phyloP scores from a whole-genome alignment of 192 early-diverging fungal genomes.

The Podila horticola region DNA sequence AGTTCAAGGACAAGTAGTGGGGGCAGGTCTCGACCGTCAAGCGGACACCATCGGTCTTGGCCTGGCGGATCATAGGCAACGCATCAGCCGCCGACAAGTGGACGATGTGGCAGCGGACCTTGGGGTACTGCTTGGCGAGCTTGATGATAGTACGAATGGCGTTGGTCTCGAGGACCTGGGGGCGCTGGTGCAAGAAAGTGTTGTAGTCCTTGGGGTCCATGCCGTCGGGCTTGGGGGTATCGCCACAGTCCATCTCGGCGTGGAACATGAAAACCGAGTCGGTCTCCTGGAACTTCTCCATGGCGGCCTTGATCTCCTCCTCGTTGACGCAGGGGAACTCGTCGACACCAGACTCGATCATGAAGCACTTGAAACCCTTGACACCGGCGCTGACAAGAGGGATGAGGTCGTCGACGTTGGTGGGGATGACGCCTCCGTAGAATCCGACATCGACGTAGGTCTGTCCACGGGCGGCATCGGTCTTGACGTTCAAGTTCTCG shows the following conservation, averaged over 20 bases:
- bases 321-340: constrained; percentile 87
- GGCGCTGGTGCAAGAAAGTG: constrained; percentile 78
- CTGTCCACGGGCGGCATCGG: constrained; percentile 71
- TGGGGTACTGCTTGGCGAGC: constrained; percentile 74
- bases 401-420: constrained; percentile 72
- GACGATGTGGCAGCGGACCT: constrained; percentile 82
- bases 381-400: constrained; percentile 75
- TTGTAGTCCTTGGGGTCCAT: constrained; percentile 62
- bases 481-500: constrained; percentile 70
- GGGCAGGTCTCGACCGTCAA: constrained; percentile 88
- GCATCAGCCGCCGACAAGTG: constrained; percentile 84
- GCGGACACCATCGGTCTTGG: constrained; percentile 73
- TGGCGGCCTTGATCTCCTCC: constrained; percentile 70
- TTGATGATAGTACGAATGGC: constrained; percentile 80
- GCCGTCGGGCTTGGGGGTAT: constrained; percentile 54
- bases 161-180: constrained; percentile 74
- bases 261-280: constrained; percentile 80
- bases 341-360: constrained; percentile 85
- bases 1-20: constrained; percentile 78
- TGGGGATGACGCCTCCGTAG: constrained; percentile 84
- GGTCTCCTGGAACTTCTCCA: constrained; percentile 67
- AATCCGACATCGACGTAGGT: constrained; percentile 84
- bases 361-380: constrained; percentile 86
- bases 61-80: constrained; percentile 74
- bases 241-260: constrained; percentile 73